Evolutionary conservation across 2,329 filamentous ascomycete genomes (phyloP), one percentile per base, ranked within the genome.

Genomic region (Cladosporium sp.): DNA sequence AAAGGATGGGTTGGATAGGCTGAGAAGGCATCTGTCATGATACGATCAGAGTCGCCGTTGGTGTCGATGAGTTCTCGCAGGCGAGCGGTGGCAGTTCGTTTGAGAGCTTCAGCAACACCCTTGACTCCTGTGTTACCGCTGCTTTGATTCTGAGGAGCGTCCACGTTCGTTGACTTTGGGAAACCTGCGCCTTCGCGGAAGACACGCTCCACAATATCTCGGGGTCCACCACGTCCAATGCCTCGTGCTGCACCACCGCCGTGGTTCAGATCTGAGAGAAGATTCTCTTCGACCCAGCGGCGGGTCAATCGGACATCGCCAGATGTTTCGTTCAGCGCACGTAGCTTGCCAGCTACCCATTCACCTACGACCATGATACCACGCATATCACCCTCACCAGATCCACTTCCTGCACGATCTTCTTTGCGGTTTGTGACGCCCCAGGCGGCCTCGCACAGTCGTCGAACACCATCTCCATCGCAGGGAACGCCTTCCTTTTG

Each of bases 331-430:
- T 78, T 77, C 26, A 78, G 75, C 1, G 79, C 74, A 70, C 84
- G 85, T 59, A 93, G 82, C 51, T 90, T 88, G 11, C 89, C 85
- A 21, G 92, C 92, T 15, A 93, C 91, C 92, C 92, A 95, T 77
- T 96, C 92, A 49, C 90, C 90, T 4, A 94, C 90, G 0, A 96
- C 92, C 89, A 96, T 91, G 66, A 94, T 86, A 47, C 92, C 90
- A 70, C 92, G 86, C 38, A 96, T 85, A 74, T 96, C 92, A 71
- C 92, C 89, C 24, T 88, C 87, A 0, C 90, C 89, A 47, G 86
- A 86, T 59, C 86, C 88, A 26, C 86, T 79, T 12, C 80, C 80
- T 34, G 71, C 67, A 32, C 74, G 71, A 47, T 81, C 86, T 70
- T 93, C 90, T 65, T 89, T 86, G n/a, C 89, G 88, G 68, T 85